Evolutionary conservation across 805 yeast species (phyloP), one percentile per base, ranked within the genome.

Genomic region (Candida maesae): DNA sequence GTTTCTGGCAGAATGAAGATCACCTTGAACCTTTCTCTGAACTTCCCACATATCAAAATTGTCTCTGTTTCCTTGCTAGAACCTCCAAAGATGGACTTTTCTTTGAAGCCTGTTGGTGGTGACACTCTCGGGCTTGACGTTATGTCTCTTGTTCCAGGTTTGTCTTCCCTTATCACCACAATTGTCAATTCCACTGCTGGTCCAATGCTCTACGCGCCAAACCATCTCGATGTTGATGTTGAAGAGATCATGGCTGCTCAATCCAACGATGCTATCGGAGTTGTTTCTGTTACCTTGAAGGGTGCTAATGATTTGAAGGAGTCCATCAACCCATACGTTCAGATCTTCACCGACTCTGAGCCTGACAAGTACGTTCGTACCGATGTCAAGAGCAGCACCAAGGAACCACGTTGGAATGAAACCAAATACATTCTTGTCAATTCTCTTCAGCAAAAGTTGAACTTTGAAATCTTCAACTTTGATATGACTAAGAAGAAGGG

Each of bases 51-150:
- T 53, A 82, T 85, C 44, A 79, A 79, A 46, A 62, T 76, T 51
- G 86, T 85, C 8, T 78, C 87, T 15, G 67, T 84, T 41, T 83
- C 80, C 47, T 76, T 85, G 53, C 66, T 85, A 55, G 91, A 84
- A 59, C 83, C 91, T 15, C 93, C 93, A 28, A 70, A 73, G 23
- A 82, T 85, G 56, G 90, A 82, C 57, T 85, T 84, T 59, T 82
- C 79, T 16, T 74, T 85, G 68, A 85, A 85, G 59, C 95, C 95
- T 9, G 83, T 85, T 39, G 93, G 93, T 60, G 93, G 95, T 65
- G 91, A 85, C 59, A 81, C 90, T n/a, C 72, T 85, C 45, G 95
- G 95, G 46, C 57, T 85, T 33, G 95, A 85, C 65, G 76, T 85
- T 51, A 85, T 85, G 95, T 79, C 90, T 3, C 71, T 84, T 52